A percentile compares a stretch with the other conserved stretches of the same genome.
phyloP scores from a whole-genome alignment of 495 filamentous ascomycete species.

The Penicillium lagena region DNA sequence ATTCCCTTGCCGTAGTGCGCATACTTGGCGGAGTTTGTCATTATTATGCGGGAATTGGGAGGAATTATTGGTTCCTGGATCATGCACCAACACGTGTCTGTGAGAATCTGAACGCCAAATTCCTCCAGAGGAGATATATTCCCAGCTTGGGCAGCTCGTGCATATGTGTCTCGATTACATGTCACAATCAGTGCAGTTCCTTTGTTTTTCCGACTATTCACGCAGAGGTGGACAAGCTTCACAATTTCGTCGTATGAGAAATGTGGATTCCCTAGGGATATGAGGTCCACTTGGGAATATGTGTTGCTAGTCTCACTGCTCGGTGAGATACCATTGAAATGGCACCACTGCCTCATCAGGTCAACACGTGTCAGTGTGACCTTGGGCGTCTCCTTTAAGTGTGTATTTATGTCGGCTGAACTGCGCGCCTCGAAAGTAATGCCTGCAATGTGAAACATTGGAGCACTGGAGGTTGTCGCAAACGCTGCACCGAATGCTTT shows the following conservation, averaged over 20 bases:
- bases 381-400: neutral
- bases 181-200: slow-evolving; percentile 12
- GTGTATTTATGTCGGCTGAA: neutral
- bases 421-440: slow-evolving; percentile 16
- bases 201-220: slow-evolving; percentile 5
- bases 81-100: slow-evolving; percentile 30
- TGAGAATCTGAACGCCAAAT: slow-evolving; percentile 20
- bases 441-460: slow-evolving; percentile 26
- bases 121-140: slow-evolving; percentile 6
- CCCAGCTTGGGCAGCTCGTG: slow-evolving; percentile 5
- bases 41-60: slow-evolving; percentile 2
- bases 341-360: slow-evolving; percentile 4
- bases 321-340: slow-evolving; percentile 6
- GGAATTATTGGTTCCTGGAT: slow-evolving; percentile 18
- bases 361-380: slow-evolving; percentile 1
- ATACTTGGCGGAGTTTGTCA: slow-evolving; percentile 27
- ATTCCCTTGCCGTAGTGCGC: slow-evolving; percentile 20
- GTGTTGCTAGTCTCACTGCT: neutral
- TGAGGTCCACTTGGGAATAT: slow-evolving; percentile 11
- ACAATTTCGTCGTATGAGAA: slow-evolving; percentile 19
- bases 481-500: slow-evolving; percentile 30
- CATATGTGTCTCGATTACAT: slow-evolving; percentile 12
- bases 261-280: slow-evolving; percentile 30
- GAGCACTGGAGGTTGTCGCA: slow-evolving; percentile 20
- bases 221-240: slow-evolving; percentile 5